Evolutionary conservation across 2,329 filamentous ascomycete species (phyloP).

Genomic region (Bimuria novae-zelandiae): DNA sequence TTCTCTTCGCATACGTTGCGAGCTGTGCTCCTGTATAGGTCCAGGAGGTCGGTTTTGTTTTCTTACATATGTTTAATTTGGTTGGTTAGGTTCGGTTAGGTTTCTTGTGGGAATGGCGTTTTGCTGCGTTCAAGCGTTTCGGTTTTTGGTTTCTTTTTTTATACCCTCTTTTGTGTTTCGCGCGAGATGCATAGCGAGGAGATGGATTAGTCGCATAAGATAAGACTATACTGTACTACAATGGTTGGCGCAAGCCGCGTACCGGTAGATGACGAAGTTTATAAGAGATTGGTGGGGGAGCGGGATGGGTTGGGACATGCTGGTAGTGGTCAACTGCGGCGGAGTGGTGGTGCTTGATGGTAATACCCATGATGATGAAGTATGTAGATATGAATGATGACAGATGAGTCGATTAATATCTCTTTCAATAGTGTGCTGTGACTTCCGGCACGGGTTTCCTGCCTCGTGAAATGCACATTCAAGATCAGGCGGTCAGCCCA

Average conservation of each 20-base stretch:
- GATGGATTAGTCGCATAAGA: constrained; percentile 21
- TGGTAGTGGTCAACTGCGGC: constrained; percentile 37
- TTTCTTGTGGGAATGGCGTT: constrained; percentile 17
- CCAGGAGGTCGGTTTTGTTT: constrained; percentile 27
- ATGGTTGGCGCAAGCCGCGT: constrained; percentile 31
- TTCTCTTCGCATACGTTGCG: constrained; percentile 25
- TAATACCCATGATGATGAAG: constrained; percentile 7
- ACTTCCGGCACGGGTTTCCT: no score
- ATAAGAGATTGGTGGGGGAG: no score
- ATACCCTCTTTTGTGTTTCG: constrained; percentile 36
- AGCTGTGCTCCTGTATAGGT: constrained; percentile 42
- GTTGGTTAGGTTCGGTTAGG: constrained; percentile 4
- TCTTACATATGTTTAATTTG: constrained; percentile 12
- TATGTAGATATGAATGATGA: constrained; percentile 9
- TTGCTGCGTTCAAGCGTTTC: constrained; percentile 45
- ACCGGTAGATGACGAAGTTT: constrained; percentile 22
- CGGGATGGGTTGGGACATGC: constrained; percentile 31
- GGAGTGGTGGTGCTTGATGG: neutral
- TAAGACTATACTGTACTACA: constrained; percentile 25
- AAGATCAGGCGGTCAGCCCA: no score
- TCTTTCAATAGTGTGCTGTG: no score
- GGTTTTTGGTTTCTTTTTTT: no score
- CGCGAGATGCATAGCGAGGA: constrained; percentile 37
- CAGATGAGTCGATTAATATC: neutral
- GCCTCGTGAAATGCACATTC: no score